Base-by-base conservation (phyloP, 352 stramenopile genomes). In the Phytophthora hybrid region DNA sequence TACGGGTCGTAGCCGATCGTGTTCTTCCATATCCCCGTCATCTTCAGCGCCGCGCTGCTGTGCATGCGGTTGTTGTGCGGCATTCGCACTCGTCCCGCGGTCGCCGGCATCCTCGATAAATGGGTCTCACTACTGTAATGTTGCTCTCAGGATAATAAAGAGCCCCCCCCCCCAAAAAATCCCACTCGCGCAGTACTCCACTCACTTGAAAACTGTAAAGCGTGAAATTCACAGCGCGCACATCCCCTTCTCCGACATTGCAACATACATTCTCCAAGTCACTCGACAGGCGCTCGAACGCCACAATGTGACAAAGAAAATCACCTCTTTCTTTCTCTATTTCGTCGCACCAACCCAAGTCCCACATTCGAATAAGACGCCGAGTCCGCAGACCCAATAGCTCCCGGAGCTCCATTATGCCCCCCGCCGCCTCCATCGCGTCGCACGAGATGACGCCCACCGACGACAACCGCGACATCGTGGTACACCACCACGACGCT, bases 1-100 rank as follows among this genome's bases (percentile, higher is more conserved):
- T 99, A 98, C 16, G 96, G 96, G 82, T 99, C 96, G 62, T 99
- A 97, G 56, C 96, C 96, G 76, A 99, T 99, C 3, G 97, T 99
- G 68, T 99, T 97, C 65, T 91, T 97, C 97, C 97, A 99, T 49
- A 99, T 99, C 26, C 94, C 95, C 49, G 88, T 98, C 82, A 98
- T 99, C 86, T 98, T 96, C 8, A 99, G 90, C 63, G 96, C 85
- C 37, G 87, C 86, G 63, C 87, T 97, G 59, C 94, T 98, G 75
- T 96, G 94, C 86, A 99, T 97, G 74, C 96, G 93, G 84, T 99
- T 99, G 84, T 98, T 99, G 85, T 99, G 96, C 74, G 97, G 97
- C 95, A 99, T 99, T 62, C 95, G 91, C 79, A 97, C 88, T 46
- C 94, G 87, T 53, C 94, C 94, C 13, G 92, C 79, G 21, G 87